phyloP scores from a whole-genome alignment of 768 basidiomycete genomes.

The Astraeus odoratus region DNA sequence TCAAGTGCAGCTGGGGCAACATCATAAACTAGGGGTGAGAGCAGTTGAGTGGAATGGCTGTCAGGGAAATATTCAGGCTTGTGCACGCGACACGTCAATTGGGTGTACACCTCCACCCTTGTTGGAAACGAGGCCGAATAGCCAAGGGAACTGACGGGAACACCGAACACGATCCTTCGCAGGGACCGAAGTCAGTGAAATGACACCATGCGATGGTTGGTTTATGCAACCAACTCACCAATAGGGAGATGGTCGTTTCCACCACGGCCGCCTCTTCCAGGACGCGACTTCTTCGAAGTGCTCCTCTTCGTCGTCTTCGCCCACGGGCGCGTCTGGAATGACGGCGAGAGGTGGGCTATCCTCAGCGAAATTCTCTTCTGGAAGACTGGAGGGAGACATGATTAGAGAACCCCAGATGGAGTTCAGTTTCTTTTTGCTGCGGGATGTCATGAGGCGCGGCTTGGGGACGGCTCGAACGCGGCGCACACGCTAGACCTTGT shows the following conservation, averaged over 20 bases:
- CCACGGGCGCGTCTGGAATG: neutral
- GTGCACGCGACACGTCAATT: conserved; percentile 61
- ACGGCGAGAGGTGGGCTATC: neutral
- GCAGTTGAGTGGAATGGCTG: neutral
- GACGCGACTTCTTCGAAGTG: conserved; percentile 23
- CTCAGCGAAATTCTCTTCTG: neutral
- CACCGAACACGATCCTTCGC: conserved; percentile 48
- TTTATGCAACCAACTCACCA: conserved; percentile 42
- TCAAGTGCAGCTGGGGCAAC: neutral
- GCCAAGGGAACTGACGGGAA: conserved; percentile 51
- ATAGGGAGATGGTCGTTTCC: conserved; percentile 63
- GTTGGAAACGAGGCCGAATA: conserved; percentile 58
- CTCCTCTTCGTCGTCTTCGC: conserved; percentile 18
- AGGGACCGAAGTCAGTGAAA: neutral
- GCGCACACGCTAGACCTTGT: too few relatives aligned
- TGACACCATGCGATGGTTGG: neutral
- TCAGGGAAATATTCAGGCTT: conserved; percentile 44
- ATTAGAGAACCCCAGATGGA: neutral
- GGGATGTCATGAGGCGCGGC: too few relatives aligned
- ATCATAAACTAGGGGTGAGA: neutral
- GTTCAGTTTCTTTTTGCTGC: too few relatives aligned
- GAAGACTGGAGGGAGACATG: neutral
- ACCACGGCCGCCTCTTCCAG: conserved; percentile 51
- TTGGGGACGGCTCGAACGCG: too few relatives aligned
- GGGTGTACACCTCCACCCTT: conserved; percentile 67